Evolutionary conservation across 768 basidiomycete genomes (phyloP).

Genomic region (Mycena belliarum): DNA sequence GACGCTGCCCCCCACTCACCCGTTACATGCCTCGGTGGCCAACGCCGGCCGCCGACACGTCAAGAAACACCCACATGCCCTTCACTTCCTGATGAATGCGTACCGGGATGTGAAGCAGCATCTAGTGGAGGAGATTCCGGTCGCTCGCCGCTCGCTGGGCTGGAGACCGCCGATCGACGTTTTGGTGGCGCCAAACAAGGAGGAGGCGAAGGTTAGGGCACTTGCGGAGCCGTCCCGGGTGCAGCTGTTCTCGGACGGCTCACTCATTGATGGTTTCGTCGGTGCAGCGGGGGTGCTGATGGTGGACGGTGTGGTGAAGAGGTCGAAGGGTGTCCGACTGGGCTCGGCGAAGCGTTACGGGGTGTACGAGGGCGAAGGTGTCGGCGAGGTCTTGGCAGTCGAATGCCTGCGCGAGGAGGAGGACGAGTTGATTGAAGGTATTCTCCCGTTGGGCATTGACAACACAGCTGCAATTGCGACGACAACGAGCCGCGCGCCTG

Average conservation of each 20-base stretch:
- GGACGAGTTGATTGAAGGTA: background rate
- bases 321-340: background rate
- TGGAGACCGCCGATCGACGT: background rate
- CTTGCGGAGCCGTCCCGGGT: conserved; percentile 8
- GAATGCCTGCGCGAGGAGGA: background rate
- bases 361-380: background rate
- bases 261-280: conserved; percentile 15
- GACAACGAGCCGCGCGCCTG: background rate
- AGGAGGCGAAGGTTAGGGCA: conserved; percentile 3
- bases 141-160: background rate
- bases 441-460: background rate
- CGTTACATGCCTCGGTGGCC: background rate
- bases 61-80: conserved; percentile 9
- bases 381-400: background rate
- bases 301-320: background rate
- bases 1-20: background rate
- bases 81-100: conserved; percentile 1
- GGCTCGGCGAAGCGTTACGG: background rate
- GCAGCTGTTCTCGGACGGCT: conserved; percentile 21
- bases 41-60: conserved; percentile 3
- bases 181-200: conserved; percentile 2
- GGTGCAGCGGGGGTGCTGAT: conserved; percentile 11
- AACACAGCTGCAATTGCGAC: background rate
- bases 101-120: background rate
- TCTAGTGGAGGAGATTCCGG: background rate